Evolutionary conservation across 495 filamentous ascomycete genomes (phyloP), one percentile per base, ranked within the genome.

Genomic region (Penicillium angulare): DNA sequence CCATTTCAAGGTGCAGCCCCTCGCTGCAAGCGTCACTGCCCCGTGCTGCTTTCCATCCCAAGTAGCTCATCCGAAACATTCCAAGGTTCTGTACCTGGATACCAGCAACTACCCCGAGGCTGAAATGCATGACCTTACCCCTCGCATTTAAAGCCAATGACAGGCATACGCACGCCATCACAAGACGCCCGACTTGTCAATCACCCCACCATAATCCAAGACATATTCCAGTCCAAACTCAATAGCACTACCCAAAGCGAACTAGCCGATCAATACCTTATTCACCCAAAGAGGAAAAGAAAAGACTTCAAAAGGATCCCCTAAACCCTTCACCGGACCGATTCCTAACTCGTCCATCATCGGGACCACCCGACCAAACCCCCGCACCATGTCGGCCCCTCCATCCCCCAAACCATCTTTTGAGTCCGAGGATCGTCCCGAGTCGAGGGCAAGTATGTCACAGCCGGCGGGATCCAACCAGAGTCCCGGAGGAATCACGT

Each of bases 351-450:
- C 29, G 26, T 32, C 43, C 33, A 35, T 47, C 43, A 21, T 15
- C 22, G 16, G 32, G 32, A 31, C 4, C 13, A 20, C 13, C 34
- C 31, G 35, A 40, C 24, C 47, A 15, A 29, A 17, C 40, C 35
- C n/a, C 20, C 20, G 15, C 40, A 42, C 27, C 18, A 64, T 67
- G 65, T 60, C 67, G 47, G 56, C 57, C 21, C 60, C 64, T 5
- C 31, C 53, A n/a, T 66, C 69, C 1, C 64, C 68, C 10, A 64
- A 60, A 41, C 63, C 64, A 13, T 73, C 73, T 7, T 73, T 77
- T 26, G 84, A 78, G 55, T 80, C 81, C 17, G 82, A 81, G 5
- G 67, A 78, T 53, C 78, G 75, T 44, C 69, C 69, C 2, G 68
- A 65, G 12, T 74, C 71, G 67, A 31, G 69, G 21, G 59, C 63